phyloP scores from a whole-genome alignment of 768 basidiomycete genomes.

The Xerocomellus dryophilus region DNA sequence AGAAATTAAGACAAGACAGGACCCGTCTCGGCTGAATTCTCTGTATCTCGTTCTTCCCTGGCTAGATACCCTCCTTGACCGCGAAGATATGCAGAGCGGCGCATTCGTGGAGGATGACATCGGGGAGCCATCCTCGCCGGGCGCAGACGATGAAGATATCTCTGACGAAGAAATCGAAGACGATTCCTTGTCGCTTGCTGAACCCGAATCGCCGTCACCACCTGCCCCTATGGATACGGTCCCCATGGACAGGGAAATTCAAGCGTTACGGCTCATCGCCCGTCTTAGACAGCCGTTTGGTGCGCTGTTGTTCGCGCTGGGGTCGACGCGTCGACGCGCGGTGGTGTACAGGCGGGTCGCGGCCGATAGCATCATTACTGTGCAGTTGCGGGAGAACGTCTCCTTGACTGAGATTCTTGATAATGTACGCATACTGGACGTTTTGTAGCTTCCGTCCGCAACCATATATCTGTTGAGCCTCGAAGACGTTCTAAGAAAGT shows the following conservation, averaged over 20 bases:
- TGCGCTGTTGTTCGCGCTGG: background rate
- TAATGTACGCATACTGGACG: background rate
- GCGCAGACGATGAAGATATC: background rate
- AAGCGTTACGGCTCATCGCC: background rate
- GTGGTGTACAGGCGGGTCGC: background rate
- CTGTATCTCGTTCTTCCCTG: constrained; percentile 1
- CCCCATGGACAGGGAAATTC: background rate
- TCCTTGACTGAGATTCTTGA: background rate
- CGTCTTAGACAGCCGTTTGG: background rate
- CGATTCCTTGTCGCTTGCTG: background rate
- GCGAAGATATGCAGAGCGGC: background rate
- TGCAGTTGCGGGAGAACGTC: background rate
- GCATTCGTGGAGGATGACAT: background rate
- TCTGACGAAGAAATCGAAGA: background rate
- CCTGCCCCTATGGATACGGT: too few species aligned
- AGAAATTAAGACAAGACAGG: background rate
- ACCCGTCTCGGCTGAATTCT: background rate
- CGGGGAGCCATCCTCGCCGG: background rate
- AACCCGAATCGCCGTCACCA: too few species aligned
- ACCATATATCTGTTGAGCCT: too few species aligned
- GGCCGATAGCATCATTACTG: background rate
- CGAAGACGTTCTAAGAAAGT: too few species aligned
- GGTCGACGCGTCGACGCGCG: background rate
- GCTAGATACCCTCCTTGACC: background rate
- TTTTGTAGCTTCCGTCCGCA: background rate